phyloP scores from a whole-genome alignment of 1,284 basidiomycete genomes.

The Pseudozyma hubeiensis region DNA sequence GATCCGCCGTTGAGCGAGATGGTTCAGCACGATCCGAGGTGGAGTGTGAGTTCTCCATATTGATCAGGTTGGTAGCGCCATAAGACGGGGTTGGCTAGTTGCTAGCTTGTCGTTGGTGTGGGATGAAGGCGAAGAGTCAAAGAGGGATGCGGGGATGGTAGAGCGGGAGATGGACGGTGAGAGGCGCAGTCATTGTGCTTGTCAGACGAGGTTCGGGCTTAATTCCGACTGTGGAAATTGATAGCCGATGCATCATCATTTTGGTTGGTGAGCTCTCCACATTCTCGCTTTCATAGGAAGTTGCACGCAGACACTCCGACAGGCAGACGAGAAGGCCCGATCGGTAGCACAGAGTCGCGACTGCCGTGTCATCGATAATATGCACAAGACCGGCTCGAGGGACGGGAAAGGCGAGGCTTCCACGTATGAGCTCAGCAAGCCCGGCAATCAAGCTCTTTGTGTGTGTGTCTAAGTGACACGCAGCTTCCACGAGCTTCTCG shows the following conservation, averaged over 20 bases:
- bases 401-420: background rate
- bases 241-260: constrained; percentile 19
- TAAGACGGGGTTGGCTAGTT: background rate
- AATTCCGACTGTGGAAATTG: constrained; percentile 20
- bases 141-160: background rate
- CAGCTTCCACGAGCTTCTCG: constrained; percentile 37
- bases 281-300: background rate
- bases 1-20: constrained; percentile 2
- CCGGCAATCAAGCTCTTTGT: too few species aligned
- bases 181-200: background rate
- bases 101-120: background rate
- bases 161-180: background rate
- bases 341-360: too few species aligned
- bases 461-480: background rate
- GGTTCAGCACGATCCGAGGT: background rate
- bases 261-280: background rate
- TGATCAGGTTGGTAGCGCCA: constrained; percentile 12
- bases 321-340: too few species aligned
- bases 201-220: background rate
- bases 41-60: constrained; percentile 26
- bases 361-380: too few species aligned
- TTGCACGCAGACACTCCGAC: background rate
- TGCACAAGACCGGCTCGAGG: too few species aligned
- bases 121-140: background rate
- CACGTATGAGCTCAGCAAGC: background rate